A percentile compares a stretch with the other conserved stretches of the same genome.
phyloP scores from a whole-genome alignment of 768 basidiomycete genomes.

The Tubosaeta sp. region DNA sequence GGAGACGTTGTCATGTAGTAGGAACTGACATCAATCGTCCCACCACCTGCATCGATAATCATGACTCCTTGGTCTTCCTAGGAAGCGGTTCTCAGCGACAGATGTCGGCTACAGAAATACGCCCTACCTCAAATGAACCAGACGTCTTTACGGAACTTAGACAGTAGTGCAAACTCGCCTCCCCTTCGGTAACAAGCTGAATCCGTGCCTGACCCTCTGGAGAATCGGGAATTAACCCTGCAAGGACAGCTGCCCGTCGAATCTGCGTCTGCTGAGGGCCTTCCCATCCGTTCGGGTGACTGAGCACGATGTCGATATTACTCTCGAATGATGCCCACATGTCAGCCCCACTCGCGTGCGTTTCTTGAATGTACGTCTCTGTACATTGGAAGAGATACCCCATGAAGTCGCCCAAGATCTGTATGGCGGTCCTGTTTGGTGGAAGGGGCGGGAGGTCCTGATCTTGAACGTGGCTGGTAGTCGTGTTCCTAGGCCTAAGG shows the following conservation, averaged over 20 bases:
- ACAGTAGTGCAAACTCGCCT: constrained; percentile 50
- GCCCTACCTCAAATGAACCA: constrained; percentile 24
- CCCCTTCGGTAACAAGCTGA: constrained; percentile 48
- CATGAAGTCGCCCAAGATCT: constrained; percentile 49
- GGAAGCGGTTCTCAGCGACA: not conserved
- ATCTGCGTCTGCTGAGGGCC: constrained; percentile 41
- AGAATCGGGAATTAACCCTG: constrained; percentile 37
- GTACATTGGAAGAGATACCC: constrained; percentile 43
- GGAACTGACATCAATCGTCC: constrained; percentile 56
- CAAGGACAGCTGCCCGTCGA: constrained; percentile 40
- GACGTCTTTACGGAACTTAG: constrained; percentile 34
- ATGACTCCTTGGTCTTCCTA: constrained; percentile 46
- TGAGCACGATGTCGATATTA: constrained; percentile 43
- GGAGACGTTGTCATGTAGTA: constrained; percentile 40
- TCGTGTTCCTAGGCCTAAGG: constrained; percentile 26
- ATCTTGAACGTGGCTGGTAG: constrained; percentile 22
- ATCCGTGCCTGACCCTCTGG: constrained; percentile 35
- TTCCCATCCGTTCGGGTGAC: constrained; percentile 49
- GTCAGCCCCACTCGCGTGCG: constrained; percentile 37
- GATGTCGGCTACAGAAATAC: not conserved
- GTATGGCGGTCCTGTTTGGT: constrained; percentile 34
- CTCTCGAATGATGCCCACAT: constrained; percentile 41
- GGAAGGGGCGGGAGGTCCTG: constrained; percentile 42
- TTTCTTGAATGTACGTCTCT: constrained; percentile 41
- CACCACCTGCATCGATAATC: constrained; percentile 61